A percentile compares a stretch with the other conserved stretches of the same genome.
phyloP scores from a whole-genome alignment of 1,284 basidiomycete genomes.

The Pseudozyma sp. region DNA sequence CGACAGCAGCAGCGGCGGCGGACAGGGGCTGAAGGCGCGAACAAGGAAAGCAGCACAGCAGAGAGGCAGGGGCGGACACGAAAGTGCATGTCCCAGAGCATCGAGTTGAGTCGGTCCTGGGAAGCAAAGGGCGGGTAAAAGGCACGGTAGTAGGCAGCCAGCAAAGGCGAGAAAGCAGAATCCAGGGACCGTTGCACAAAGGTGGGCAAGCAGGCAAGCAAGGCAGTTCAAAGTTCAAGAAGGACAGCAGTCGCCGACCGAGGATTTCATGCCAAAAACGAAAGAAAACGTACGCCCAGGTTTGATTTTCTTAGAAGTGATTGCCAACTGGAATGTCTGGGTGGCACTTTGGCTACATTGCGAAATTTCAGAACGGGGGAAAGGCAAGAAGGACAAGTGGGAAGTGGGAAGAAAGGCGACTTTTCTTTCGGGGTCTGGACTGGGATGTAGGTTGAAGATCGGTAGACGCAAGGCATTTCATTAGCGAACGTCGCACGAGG shows the following conservation, averaged over 20 bases:
- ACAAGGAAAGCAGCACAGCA: not conserved
- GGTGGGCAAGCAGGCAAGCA: not conserved
- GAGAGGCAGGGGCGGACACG: not conserved
- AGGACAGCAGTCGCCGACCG: not conserved
- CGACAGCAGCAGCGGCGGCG: not conserved
- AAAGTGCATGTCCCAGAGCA: not conserved
- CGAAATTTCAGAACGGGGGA: not conserved
- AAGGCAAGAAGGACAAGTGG: not conserved
- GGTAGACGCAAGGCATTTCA: conserved; percentile 9
- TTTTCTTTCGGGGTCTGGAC: conserved; percentile 27
- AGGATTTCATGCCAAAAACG: not conserved
- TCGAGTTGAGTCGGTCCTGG: no score
- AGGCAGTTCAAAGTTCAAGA: not conserved
- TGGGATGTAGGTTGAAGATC: conserved; percentile 39
- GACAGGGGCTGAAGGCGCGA: conserved; percentile 14
- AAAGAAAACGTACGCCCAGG: not conserved
- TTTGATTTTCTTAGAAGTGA: conserved; percentile 2
- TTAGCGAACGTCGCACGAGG: not conserved
- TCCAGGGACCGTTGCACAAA: not conserved
- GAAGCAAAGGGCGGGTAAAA: no score
- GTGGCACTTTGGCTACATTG: not conserved
- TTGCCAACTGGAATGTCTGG: conserved; percentile 7
- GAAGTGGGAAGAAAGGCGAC: conserved; percentile 1
- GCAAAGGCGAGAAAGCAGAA: not conserved
- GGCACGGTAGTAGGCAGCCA: not conserved